Evolutionary conservation across 495 filamentous ascomycete genomes (phyloP).

Genomic region (Hypoxylon cercidicola): DNA sequence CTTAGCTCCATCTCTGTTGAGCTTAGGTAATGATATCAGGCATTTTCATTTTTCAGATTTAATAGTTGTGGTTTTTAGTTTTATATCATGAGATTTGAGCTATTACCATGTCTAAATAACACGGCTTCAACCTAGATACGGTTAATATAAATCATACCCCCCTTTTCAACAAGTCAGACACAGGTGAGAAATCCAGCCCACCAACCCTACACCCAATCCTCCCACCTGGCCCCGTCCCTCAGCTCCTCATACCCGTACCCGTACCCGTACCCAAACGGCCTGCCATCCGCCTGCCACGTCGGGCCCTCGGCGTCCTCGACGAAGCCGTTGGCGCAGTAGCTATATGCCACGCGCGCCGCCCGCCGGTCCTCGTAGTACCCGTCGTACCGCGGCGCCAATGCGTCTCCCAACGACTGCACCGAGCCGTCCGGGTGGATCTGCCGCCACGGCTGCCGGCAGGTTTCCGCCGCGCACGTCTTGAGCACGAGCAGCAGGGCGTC

Average conservation of each 20-base stretch:
- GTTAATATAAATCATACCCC: too few species aligned
- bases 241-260: slow-evolving; percentile 15
- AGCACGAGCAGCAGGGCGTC: slow-evolving; percentile 69
- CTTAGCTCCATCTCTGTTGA: too few species aligned
- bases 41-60: too few species aligned
- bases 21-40: too few species aligned
- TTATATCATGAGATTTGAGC: too few species aligned
- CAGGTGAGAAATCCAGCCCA: too few species aligned
- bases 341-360: slow-evolving; percentile 52
- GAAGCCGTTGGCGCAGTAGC: slow-evolving; percentile 66
- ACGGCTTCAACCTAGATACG: too few species aligned
- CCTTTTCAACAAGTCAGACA: too few species aligned
- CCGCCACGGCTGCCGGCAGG: slow-evolving; percentile 66
- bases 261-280: slow-evolving; percentile 1
- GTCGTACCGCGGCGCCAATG: slow-evolving; percentile 59
- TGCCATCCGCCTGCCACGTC: slow-evolving; percentile 38
- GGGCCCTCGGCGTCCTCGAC: slow-evolving; percentile 67
- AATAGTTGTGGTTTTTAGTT: too few species aligned
- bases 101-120: too few species aligned
- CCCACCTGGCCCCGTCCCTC: slow-evolving; percentile 40
- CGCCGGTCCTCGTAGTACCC: slow-evolving; percentile 57
- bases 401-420: slow-evolving; percentile 45
- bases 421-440: slow-evolving; percentile 61
- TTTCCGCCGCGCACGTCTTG: slow-evolving; percentile 64
- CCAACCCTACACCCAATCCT: slow-evolving; percentile 45